These are phyloP conservation scores for Chaetomium olivaceum DNA, from an alignment of 2,329 filamentous ascomycete species.

Conservation along the genomic window DNA sequence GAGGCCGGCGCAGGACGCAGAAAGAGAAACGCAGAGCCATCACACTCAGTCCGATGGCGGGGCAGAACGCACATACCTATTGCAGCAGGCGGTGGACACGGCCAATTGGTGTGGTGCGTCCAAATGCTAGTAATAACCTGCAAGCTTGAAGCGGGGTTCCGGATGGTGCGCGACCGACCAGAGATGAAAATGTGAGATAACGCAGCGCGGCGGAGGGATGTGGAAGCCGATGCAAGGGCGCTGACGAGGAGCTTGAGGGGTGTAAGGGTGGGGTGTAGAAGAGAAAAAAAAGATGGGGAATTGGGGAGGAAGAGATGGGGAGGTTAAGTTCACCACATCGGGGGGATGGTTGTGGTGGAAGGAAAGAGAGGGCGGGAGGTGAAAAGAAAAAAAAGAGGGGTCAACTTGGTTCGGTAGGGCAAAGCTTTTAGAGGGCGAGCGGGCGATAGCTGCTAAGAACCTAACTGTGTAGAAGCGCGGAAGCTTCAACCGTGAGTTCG, in stretches of 20 bases:
- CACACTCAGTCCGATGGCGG: constrained; percentile 26
- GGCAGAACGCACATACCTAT: constrained; percentile 32
- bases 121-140: not conserved
- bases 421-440: constrained; percentile 20
- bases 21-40: constrained; percentile 31
- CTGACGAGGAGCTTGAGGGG: constrained; percentile 14
- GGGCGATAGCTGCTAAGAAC: not conserved
- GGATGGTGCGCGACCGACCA: constrained; percentile 12
- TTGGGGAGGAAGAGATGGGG: constrained; percentile 10
- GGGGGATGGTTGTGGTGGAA: constrained; percentile 22
- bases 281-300: constrained; percentile 23
- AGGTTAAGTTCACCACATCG: constrained; percentile 23
- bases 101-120: constrained; percentile 26
- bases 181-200: constrained; percentile 24
- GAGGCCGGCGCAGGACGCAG: constrained; percentile 20
- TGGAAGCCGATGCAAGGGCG: constrained; percentile 18
- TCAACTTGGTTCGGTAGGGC: constrained; percentile 19
- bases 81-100: constrained; percentile 30
- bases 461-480: not conserved
- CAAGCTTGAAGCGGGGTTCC: constrained; percentile 19
- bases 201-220: constrained; percentile 23
- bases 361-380: constrained; percentile 20
- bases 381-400: constrained; percentile 32
- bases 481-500: not conserved
- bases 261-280: constrained; percentile 6